Conservation (phyloP, 768 basidiomycete genomes). For the Royoungia palumana region DNA sequence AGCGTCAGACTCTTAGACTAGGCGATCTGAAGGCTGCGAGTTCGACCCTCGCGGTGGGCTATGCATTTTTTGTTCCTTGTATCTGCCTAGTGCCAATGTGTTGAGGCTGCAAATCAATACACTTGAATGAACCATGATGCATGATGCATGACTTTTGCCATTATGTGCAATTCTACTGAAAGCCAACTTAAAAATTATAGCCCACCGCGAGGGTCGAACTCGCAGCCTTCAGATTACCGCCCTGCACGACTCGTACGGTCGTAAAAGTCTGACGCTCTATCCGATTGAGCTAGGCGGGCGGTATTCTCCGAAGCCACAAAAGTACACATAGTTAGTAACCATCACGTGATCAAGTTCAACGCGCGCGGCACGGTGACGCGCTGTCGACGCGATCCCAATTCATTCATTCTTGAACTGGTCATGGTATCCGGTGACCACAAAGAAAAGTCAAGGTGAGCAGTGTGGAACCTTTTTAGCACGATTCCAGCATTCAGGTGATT, state of each 20-base stretch:
- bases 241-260: conserved; percentile 29
- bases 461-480: background rate
- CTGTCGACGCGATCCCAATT: background rate
- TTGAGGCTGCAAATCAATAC: no score
- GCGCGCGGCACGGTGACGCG: conserved; percentile 21
- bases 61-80: conserved; percentile 12
- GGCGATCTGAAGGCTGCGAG: conserved; percentile 59
- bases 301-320: conserved; percentile 17
- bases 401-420: background rate
- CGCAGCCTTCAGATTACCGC: conserved; percentile 75
- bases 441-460: conserved; percentile 36
- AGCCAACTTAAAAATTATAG: conserved; percentile 31
- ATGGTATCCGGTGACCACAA: conserved; percentile 51
- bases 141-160: no score
- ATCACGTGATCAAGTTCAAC: conserved; percentile 17
- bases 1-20: conserved; percentile 61
- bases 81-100: no score
- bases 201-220: conserved; percentile 84
- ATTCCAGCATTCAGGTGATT: background rate
- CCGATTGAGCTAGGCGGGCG: conserved; percentile 66
- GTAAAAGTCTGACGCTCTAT: conserved; percentile 67
- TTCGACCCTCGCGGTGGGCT: conserved; percentile 65
- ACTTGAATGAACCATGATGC: no score
- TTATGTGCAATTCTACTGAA: no score
- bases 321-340: conserved; percentile 32